Conservation (phyloP, 129 eudicot genomes). For the Calendula officinalis region DNA sequence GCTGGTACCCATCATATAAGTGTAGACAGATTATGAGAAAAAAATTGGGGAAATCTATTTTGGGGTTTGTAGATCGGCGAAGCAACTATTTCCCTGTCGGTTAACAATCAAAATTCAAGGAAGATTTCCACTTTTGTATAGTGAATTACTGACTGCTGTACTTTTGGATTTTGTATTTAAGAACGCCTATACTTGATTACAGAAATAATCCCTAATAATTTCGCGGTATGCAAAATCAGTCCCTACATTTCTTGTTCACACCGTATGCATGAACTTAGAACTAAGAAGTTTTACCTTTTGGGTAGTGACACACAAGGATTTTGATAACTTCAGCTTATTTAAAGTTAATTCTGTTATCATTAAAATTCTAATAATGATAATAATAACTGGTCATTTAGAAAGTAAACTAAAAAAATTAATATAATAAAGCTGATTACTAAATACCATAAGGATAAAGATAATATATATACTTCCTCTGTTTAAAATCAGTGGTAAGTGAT, state of each 20-base stretch:
- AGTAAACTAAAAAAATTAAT: too few species aligned
- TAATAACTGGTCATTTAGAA: too few species aligned
- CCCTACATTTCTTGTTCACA: not conserved
- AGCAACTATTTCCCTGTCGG: slow-evolving; percentile 25
- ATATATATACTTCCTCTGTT: too few species aligned
- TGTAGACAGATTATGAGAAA: not conserved
- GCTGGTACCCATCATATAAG: slow-evolving; percentile 28
- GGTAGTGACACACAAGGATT: too few species aligned
- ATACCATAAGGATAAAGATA: too few species aligned
- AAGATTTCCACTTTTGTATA: slow-evolving; percentile 27
- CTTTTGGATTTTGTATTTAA: slow-evolving; percentile 13
- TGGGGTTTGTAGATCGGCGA: slow-evolving; percentile 21
- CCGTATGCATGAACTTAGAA: not conserved
- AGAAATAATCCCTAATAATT: not conserved
- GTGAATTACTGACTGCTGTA: slow-evolving; percentile 10
- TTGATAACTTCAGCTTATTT: too few species aligned
- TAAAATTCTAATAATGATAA: too few species aligned
- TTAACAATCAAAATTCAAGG: slow-evolving; percentile 12
- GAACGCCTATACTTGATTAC: not conserved
- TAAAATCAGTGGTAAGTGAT: too few species aligned
- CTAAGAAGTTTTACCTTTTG: too few species aligned
- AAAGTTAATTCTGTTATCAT: too few species aligned
- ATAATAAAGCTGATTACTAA: too few species aligned
- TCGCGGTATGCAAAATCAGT: not conserved
- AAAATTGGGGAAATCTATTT: slow-evolving; percentile 20